A percentile compares a stretch with the other conserved stretches of the same genome.
Conservation (phyloP, 257 asterid genomes). For the Knoxia roxburghii region DNA sequence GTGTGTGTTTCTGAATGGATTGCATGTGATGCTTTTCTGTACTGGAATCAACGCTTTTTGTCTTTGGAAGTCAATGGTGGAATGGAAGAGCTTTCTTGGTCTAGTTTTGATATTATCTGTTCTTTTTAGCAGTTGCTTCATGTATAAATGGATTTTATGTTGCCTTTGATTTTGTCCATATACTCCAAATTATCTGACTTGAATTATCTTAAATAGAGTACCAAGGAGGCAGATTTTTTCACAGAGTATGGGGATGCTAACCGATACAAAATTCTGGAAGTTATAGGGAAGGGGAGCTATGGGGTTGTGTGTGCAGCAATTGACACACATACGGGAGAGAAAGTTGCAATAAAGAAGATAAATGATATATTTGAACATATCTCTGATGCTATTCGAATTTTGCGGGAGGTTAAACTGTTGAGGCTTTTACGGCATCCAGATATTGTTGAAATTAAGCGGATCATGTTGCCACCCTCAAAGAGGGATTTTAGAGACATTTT, state of each 20-base stretch:
- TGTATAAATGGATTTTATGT: not conserved
- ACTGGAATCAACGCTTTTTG: too few species aligned
- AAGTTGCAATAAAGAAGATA: constrained; percentile 90
- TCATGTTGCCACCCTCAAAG: constrained; percentile 84
- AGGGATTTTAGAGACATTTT: constrained; percentile 80
- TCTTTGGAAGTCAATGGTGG: not conserved
- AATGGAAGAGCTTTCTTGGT: not conserved
- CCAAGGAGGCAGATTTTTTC: constrained; percentile 65
- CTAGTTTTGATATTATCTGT: not conserved
- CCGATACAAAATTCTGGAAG: constrained; percentile 76
- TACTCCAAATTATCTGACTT: constrained; percentile 6
- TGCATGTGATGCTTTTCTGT: not conserved
- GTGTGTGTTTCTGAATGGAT: too few species aligned
- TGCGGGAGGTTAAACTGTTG: constrained; percentile 86
- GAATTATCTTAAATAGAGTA: constrained; percentile 37
- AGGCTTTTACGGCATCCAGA: constrained; percentile 85
- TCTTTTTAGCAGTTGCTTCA: not conserved
- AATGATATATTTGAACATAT: constrained; percentile 74
- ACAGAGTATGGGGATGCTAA: constrained; percentile 85
- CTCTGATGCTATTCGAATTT: constrained; percentile 81
- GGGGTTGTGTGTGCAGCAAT: constrained; percentile 93
- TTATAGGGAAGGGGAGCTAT: constrained; percentile 88
- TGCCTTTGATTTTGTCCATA: not conserved
- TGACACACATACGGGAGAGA: constrained; percentile 84
- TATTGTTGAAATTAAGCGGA: constrained; percentile 84